Conservation (phyloP, 1,139 yeast species). For the Pichia sp. region DNA sequence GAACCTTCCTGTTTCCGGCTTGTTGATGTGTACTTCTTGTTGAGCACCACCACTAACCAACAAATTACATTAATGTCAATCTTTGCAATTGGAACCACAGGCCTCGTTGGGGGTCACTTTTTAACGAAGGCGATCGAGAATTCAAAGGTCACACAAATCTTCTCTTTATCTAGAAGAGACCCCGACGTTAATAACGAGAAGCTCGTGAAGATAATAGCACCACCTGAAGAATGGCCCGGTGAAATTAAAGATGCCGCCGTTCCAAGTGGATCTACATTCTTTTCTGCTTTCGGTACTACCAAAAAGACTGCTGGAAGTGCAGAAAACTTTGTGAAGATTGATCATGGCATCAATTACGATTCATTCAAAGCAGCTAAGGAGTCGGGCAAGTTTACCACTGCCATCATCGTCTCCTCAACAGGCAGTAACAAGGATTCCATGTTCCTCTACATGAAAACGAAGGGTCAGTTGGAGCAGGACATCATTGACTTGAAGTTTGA, state of each 20-base stretch:
- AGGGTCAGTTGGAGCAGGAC: conserved; percentile 61
- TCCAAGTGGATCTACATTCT: conserved; percentile 29
- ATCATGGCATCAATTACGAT: conserved; percentile 57
- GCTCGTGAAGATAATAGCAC: conserved; percentile 12
- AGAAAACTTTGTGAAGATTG: conserved; percentile 58
- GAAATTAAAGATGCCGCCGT: conserved; percentile 15
- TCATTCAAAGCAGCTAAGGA: conserved; percentile 66
- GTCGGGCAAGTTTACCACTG: conserved; percentile 51
- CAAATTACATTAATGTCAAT: conserved; percentile 12
- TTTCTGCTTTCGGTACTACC: conserved; percentile 74
- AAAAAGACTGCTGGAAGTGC: conserved; percentile 61
- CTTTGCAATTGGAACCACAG: conserved; percentile 25
- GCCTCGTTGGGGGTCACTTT: conserved; percentile 24
- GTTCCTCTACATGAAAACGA: conserved; percentile 52
- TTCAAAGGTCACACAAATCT: conserved; percentile 10
- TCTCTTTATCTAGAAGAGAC: conserved; percentile 22
- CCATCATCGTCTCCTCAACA: conserved; percentile 52
- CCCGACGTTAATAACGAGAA: conserved; percentile 11
- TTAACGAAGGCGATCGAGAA: conserved; percentile 13
- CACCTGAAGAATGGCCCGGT: conserved; percentile 21
- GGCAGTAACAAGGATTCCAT: conserved; percentile 51
- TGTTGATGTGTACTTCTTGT: no score
- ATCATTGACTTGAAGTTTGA: conserved; percentile 52
- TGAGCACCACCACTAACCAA: no score
- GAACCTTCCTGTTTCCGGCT: no score